Evolutionary conservation across 345 rosid species (phyloP), one percentile per base, ranked within the genome.

Genomic region (Bruguiera sexangula): DNA sequence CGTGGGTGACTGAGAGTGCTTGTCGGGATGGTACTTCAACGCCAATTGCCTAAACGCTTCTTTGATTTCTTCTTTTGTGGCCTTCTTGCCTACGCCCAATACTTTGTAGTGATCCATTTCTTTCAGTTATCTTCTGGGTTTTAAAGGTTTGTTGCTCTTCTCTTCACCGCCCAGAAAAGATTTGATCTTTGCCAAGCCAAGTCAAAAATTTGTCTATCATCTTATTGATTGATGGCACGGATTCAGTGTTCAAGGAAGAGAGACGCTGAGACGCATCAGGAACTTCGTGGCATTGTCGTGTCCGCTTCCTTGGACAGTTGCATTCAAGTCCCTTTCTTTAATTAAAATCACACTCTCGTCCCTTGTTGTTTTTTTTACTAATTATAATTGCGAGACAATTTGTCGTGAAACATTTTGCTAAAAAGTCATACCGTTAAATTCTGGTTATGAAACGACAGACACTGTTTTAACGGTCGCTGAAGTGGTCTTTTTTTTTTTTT

Each of bases 11-110:
- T 80, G 87, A 1, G 92, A 76, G 80, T 94, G 98, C 74, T 86
- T 89, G 75, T 91, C 98, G 0, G 97, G 98, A 72, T 94, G 97
- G 69, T 78, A 84, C 79, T 78, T 79, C 24, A 91, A 69, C 20
- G 98, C 98, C 69, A 88, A 73, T 65, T 82, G 78, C 52, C 97
- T 79, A 30, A 88, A 94, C 19, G 98, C 91, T 57, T 89, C 91
- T 61, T 94, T 91, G 13, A 94, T 87, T 65, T 94, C 97, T 0
- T 85, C 87, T 75, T 81, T 89, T 20, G 84, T 85, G 29, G 98
- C 96, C 73, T 72, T 85, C 73, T 86, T 72, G 56, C 46, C 61
- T 18, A 94, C 48, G 43, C 90, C 98, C 61, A 94, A 62, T 4
- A 84, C 88, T 73, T 78, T 85, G 86, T 94, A 94, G 75, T 82